Evolutionary conservation across 208 protist species (phyloP), one percentile per base, ranked within the genome.

Genomic region (Leptomonas pyrrhocoris): DNA sequence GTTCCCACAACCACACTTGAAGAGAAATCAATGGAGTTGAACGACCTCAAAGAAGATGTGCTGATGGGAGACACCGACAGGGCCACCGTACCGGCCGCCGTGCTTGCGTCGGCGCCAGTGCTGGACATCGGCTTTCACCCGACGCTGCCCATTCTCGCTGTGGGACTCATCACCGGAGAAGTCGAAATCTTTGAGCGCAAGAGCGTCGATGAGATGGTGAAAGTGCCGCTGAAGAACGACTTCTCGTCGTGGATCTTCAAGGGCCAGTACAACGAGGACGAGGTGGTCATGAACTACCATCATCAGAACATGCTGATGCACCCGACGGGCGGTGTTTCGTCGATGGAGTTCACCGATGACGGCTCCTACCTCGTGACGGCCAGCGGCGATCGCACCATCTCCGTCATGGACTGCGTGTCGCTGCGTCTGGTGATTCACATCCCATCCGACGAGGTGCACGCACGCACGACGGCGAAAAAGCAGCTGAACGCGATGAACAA

Each of bases 321-420:
- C 66, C 91, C 88, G 5, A 72, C 58, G 0, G 92, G 89, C 31
- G 73, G 77, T 58, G 76, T 94, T 28, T 79, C 89, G 23, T 62
- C 83, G n/a, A 85, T 96, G 77, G 89, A 96, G 82, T 96, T 96
- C 73, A 96, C 92, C 3, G 92, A 94, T 68, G 86, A 94, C 63
- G 92, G 92, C 15, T 67, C 74, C 25, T 93, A 96, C 54, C 77
- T 96, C 16, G 92, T 94, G 5, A 87, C 85, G 34, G 84, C 73
- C 19, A 93, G 92, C 58, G 89, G 92, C 70, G 92, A 96, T 71
- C 73, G 84, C 54, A 91, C 79, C 43, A 81, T 96, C 25, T 88
- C 79, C 48, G 89, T 96, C 25, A 58, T 96, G 73, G 92, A 96
- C 81, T 96, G 92, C 62, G 85, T 88, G 16, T 78, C 86, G 21